These are phyloP conservation scores for Mycena galericulata DNA, from an alignment of 768 basidiomycete species.

Conservation along the genomic window DNA sequence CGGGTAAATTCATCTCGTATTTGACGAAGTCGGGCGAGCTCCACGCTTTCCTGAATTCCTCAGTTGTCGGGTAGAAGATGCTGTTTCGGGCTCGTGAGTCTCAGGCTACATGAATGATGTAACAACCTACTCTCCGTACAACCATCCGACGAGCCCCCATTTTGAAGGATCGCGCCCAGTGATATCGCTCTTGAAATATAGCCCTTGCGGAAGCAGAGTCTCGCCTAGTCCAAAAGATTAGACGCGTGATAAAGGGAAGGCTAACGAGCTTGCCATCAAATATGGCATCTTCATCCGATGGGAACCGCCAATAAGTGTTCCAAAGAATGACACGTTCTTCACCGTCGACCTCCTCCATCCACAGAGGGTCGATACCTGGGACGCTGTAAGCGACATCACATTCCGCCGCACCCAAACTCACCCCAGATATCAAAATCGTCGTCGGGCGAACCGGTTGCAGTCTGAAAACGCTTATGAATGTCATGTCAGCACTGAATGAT, in stretches of 20 bases:
- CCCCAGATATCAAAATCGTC: conserved; percentile 39
- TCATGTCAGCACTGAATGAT: not conserved
- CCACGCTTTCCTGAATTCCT: conserved; percentile 36
- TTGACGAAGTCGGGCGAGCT: conserved; percentile 33
- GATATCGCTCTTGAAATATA: conserved; percentile 39
- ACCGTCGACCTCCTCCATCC: conserved; percentile 34
- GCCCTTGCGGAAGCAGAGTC: conserved; percentile 39
- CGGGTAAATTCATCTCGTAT: conserved; percentile 33
- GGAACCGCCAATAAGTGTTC: conserved; percentile 38
- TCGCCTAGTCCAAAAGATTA: conserved; percentile 18
- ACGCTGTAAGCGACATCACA: not conserved
- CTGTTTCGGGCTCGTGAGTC: not conserved
- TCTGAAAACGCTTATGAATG: conserved; percentile 18
- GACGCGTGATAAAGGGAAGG: not conserved
- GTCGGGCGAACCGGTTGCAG: conserved; percentile 35
- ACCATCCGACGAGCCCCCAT: conserved; percentile 37
- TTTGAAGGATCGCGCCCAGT: conserved; percentile 37
- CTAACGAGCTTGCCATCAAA: conserved; percentile 23
- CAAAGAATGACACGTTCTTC: conserved; percentile 33
- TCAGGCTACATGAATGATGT: not conserved
- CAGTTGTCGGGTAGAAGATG: conserved; percentile 37
- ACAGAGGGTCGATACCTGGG: conserved; percentile 35
- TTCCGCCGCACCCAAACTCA: not conserved
- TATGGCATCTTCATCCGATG: conserved; percentile 26
- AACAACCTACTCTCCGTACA: conserved; percentile 35